Conservation (phyloP, 108 stramenopile genomes). For the Conticribra weissflogii region DNA sequence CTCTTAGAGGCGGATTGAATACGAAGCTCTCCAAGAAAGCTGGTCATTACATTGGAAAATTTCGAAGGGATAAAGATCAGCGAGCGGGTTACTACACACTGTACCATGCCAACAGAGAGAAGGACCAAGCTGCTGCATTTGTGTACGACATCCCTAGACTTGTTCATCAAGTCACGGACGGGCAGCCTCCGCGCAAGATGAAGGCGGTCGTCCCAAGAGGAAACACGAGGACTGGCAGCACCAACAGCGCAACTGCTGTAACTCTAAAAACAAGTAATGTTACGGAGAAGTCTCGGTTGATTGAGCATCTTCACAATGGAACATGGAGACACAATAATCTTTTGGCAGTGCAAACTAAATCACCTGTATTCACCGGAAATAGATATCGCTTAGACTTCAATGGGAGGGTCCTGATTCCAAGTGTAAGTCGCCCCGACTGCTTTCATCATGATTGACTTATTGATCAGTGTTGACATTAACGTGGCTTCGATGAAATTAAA, state of each 20-base stretch:
- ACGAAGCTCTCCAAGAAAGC: conserved; percentile 65
- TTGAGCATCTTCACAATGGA: conserved; percentile 37
- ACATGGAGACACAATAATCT: conserved; percentile 36
- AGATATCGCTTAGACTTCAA: conserved; percentile 69
- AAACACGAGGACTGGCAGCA: no score
- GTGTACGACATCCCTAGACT: conserved; percentile 58
- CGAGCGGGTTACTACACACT: conserved; percentile 48
- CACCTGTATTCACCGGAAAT: conserved; percentile 61
- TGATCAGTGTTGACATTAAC: no score
- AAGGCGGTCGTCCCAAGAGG: conserved; percentile 51
- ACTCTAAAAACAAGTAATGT: not conserved
- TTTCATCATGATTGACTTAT: no score
- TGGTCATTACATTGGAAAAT: conserved; percentile 76
- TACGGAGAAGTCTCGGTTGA: conserved; percentile 11
- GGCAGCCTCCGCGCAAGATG: conserved; percentile 72
- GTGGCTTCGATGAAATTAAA: no score
- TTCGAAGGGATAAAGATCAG: conserved; percentile 49
- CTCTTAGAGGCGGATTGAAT: conserved; percentile 51
- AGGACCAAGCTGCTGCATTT: conserved; percentile 65
- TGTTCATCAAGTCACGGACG: conserved; percentile 59
- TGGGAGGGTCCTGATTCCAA: conserved; percentile 66
- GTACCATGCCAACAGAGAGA: conserved; percentile 39
- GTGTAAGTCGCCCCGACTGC: no score
- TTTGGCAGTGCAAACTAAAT: conserved; percentile 52
- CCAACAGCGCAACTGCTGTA: not conserved